Percentiles rank a stretch among this genome's conserved stretches.
These are phyloP conservation scores for Fraxinus paxiana DNA, from an alignment of 305 asterid species.

Conservation along the genomic window DNA sequence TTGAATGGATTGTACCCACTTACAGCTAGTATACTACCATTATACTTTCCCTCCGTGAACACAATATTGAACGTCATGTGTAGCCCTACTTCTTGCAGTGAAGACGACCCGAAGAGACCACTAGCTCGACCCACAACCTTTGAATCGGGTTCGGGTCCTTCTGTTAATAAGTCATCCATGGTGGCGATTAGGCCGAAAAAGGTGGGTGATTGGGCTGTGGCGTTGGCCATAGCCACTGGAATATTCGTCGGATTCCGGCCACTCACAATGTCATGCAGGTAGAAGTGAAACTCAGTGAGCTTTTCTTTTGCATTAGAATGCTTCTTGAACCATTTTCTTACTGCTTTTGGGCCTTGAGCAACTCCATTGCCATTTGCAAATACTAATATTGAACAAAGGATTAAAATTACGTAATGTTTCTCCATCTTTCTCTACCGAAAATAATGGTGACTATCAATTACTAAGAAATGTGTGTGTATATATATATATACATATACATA, in stretches of 20 bases:
- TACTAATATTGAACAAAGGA: neutral
- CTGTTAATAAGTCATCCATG: constrained; percentile 15
- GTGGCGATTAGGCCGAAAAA: constrained; percentile 10
- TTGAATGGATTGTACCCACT: neutral
- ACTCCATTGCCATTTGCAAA: neutral
- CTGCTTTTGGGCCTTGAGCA: neutral
- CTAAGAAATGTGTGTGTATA: neutral
- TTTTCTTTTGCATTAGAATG: neutral
- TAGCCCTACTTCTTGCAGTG: neutral
- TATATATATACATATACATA: no score
- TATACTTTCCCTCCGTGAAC: constrained; percentile 4
- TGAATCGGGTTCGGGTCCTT: neutral
- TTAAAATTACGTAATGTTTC: neutral
- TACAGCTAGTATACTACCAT: constrained; percentile 2
- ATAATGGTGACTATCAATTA: neutral
- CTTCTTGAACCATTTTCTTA: neutral
- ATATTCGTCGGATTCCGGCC: neutral
- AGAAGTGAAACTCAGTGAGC: neutral
- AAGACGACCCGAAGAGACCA: neutral
- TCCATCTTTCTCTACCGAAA: neutral
- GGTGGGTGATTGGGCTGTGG: constrained; percentile 9
- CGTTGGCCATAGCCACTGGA: constrained; percentile 12
- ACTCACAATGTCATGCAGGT: neutral
- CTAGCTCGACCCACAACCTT: constrained; percentile 12
- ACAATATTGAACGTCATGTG: constrained; percentile 4